Conservation (phyloP, 2,329 filamentous ascomycete species). For the Aspergillus aculeatinus region DNA sequence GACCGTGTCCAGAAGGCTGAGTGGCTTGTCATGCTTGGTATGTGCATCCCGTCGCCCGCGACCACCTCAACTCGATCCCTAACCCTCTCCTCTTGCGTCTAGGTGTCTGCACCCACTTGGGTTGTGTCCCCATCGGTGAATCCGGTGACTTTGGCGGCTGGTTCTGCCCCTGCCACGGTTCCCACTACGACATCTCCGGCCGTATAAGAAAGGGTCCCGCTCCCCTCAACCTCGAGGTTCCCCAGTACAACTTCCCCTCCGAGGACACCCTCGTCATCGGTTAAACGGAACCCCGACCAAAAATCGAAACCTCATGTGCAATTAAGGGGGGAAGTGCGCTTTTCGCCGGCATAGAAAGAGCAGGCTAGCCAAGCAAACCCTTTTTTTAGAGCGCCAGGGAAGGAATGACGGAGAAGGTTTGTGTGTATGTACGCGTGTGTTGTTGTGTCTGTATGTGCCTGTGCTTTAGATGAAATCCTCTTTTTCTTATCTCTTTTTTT, state of each 20-base stretch:
- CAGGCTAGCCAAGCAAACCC: background rate
- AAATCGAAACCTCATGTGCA: slow-evolving; percentile 6
- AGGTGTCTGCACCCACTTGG: slow-evolving; percentile 98
- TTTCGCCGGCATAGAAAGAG: background rate
- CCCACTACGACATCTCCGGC: slow-evolving; percentile 99
- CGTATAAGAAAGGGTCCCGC: slow-evolving; percentile 97
- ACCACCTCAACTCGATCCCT: background rate
- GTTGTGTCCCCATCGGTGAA: slow-evolving; percentile 98
- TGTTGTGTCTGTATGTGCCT: background rate
- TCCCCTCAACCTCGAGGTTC: slow-evolving; percentile 95
- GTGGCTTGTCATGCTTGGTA: slow-evolving; percentile 98
- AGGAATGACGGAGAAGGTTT: slow-evolving; percentile 20
- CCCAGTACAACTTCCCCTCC: slow-evolving; percentile 86
- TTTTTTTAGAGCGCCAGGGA: slow-evolving; percentile 5
- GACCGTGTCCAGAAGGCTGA: slow-evolving; percentile 98
- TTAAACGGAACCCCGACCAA: slow-evolving; percentile 54
- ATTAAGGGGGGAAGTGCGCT: background rate
- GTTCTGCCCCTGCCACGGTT: slow-evolving; percentile 99
- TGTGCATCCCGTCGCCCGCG: slow-evolving; percentile 16
- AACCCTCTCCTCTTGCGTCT: background rate
- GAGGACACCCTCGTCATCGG: slow-evolving; percentile 88
- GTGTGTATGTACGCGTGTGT: slow-evolving; percentile 7
- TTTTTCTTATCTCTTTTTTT: slow-evolving; percentile 27
- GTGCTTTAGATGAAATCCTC: slow-evolving; percentile 34
- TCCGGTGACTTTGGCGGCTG: slow-evolving; percentile 97